Base-by-base conservation (phyloP, 768 basidiomycete species). In the Pleurotus citrinopileatus region DNA sequence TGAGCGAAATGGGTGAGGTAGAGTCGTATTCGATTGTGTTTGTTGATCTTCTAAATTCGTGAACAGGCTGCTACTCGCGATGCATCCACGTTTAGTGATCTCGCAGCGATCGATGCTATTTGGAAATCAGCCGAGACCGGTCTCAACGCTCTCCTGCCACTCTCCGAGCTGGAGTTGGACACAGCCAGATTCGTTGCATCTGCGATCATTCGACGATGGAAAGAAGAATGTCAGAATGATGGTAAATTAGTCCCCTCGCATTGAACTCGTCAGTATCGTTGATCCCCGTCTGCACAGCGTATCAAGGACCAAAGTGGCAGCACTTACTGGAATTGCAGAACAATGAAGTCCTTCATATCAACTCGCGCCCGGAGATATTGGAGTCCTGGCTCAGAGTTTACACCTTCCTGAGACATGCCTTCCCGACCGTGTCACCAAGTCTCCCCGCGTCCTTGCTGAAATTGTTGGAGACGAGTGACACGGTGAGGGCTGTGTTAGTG, bases 161-260 rank as follows among this genome's bases (percentile, higher is more conserved):
- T 84, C 42, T 71, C 74, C 29, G 81, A 83, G 42, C 69, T 79
- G 60, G 83, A 85, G 63, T 64, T 83, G 17, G 83, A 85, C 59
- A 80, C 74, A n/a, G 79, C 76, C 46, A 77, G 79, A 37, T 84
- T 76, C 61, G 67, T 83, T n/a, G 67, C 78, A 15, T 77, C 76
- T 27, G 82, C 74, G 1, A 67, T 84, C 20, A 64, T 84, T 25
- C 69, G 70, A 45, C 74, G 75, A 58, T 71, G 75, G 58, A 52
- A 67, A 29, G 73, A 77, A 43, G 67, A 70, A n/a, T 52, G 56
- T 37, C 56, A 61, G 9, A 56, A 57, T 20, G 54, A 59, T 36
- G 50, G 27, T 42, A 8, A 19, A 53, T 27, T 3, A 25, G 29
- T 44, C 17, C 38, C 17, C 38, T 7, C 17, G 32, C n/a, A n/a